Percentiles rank a stretch among this genome's conserved stretches.
These are phyloP conservation scores for Salvia splendens DNA, from an alignment of 257 asterid species.

Conservation along the genomic window DNA sequence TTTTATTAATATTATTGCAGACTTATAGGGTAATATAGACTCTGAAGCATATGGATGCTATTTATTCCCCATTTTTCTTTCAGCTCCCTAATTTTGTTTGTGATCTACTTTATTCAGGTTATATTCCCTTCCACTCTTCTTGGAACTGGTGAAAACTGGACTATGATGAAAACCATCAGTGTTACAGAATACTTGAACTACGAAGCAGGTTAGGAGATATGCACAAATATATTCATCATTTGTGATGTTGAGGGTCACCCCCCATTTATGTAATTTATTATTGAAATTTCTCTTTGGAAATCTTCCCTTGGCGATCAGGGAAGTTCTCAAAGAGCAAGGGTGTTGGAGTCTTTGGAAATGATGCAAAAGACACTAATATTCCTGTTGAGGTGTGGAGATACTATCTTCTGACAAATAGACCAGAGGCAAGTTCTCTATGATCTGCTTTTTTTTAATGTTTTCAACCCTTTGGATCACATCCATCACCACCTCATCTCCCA, in stretches of 20 bases:
- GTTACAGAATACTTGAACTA: conserved; percentile 95
- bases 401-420: conserved; percentile 89
- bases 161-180: conserved; percentile 94
- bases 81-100: background rate
- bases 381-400: conserved; percentile 99
- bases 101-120: conserved; percentile 54
- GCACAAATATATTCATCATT: conserved; percentile 24
- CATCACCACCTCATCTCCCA: conserved; percentile 16
- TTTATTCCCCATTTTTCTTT: conserved; percentile 17
- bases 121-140: conserved; percentile 94
- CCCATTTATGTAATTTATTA: conserved; percentile 3
- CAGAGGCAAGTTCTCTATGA: conserved; percentile 66
- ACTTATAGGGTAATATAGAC: conserved; percentile 4
- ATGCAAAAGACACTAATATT: conserved; percentile 78
- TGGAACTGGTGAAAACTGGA: conserved; percentile 96
- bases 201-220: conserved; percentile 77
- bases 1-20: background rate
- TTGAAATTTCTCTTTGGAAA: conserved; percentile 7
- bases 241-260: conserved; percentile 15
- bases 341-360: conserved; percentile 94
- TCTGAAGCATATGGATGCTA: conserved; percentile 12
- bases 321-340: conserved; percentile 96
- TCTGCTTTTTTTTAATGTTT: conserved; percentile 16
- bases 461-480: conserved; percentile 3
- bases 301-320: conserved; percentile 44